phyloP scores from a whole-genome alignment of 768 basidiomycete genomes.

The Leucogyrophana mollusca region DNA sequence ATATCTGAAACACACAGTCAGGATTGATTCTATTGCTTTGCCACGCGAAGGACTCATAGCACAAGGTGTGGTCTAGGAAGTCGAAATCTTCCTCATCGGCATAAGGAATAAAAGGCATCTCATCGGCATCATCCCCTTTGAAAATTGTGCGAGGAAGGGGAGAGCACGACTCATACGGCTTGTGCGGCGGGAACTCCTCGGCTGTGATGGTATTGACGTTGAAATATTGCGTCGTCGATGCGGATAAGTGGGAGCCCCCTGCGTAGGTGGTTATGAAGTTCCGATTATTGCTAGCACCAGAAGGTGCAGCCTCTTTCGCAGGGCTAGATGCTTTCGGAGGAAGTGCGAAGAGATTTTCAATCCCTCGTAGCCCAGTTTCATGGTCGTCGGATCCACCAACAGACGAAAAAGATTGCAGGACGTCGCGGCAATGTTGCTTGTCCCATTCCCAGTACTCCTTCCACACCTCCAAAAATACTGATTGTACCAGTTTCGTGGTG shows the following conservation, averaged over 20 bases:
- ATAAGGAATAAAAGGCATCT: conserved; percentile 61
- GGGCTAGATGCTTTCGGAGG: too few species aligned
- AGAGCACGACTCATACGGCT: conserved; percentile 57
- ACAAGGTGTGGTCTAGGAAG: conserved; percentile 32
- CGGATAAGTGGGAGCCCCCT: too few species aligned
- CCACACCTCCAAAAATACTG: not conserved
- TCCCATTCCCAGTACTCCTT: not conserved
- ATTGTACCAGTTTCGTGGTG: not conserved
- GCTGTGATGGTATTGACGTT: too few species aligned
- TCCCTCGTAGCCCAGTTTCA: too few species aligned
- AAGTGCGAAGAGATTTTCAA: too few species aligned
- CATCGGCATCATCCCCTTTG: conserved; percentile 55
- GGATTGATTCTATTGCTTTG: conserved; percentile 34
- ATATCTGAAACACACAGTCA: conserved; percentile 34
- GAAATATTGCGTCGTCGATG: too few species aligned
- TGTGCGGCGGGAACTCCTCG: conserved; percentile 15
- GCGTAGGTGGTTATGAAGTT: too few species aligned
- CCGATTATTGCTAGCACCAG: too few species aligned
- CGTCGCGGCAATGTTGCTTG: too few species aligned
- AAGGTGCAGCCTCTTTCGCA: too few species aligned
- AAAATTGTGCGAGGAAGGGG: conserved; percentile 46
- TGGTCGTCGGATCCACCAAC: too few species aligned
- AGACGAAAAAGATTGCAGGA: too few species aligned
- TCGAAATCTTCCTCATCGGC: conserved; percentile 60
- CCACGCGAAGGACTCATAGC: conserved; percentile 54